These are phyloP conservation scores for Nannizzia gypsea DNA, from an alignment of 2,329 filamentous ascomycete genomes.

Conservation along the genomic window DNA sequence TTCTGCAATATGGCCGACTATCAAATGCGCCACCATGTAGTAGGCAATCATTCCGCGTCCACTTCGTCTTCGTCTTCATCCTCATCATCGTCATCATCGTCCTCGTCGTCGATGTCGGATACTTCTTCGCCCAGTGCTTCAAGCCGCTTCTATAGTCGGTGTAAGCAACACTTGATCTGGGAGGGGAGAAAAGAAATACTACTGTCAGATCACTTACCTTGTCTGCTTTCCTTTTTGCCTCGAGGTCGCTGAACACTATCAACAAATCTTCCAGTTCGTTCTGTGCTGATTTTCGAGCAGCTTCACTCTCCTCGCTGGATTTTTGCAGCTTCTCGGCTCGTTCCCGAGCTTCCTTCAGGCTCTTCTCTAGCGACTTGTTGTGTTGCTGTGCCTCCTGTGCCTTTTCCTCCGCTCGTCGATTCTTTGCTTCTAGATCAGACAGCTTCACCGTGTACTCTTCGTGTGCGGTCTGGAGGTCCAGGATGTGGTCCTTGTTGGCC, in stretches of 20 bases:
- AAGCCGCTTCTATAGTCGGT: conserved; percentile 46
- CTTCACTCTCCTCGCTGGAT: conserved; percentile 41
- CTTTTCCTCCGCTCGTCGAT: conserved; percentile 33
- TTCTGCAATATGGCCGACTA: neutral
- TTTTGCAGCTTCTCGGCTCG: conserved; percentile 24
- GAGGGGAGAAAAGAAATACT: neutral
- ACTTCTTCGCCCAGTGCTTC: conserved; percentile 56
- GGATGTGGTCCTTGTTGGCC: conserved; percentile 48
- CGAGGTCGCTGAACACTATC: conserved; percentile 68
- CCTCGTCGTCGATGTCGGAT: conserved; percentile 60
- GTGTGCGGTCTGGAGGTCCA: conserved; percentile 48
- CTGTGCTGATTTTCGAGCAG: conserved; percentile 53
- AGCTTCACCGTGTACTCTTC: conserved; percentile 39
- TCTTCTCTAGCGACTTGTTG: conserved; percentile 15
- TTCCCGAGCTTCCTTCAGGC: conserved; percentile 19
- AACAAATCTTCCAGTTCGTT: conserved; percentile 68
- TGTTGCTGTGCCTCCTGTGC: conserved; percentile 25
- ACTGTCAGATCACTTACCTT: conserved; percentile 45
- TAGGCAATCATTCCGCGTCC: conserved; percentile 16
- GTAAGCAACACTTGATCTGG: conserved; percentile 7
- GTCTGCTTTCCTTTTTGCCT: conserved; percentile 63
- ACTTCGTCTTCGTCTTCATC: conserved; percentile 40
- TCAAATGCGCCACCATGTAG: neutral
- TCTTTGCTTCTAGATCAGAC: conserved; percentile 39
- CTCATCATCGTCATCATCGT: conserved; percentile 47